phyloP scores from a whole-genome alignment of 345 rosid genomes.

The Lagerstroemia speciosa region DNA sequence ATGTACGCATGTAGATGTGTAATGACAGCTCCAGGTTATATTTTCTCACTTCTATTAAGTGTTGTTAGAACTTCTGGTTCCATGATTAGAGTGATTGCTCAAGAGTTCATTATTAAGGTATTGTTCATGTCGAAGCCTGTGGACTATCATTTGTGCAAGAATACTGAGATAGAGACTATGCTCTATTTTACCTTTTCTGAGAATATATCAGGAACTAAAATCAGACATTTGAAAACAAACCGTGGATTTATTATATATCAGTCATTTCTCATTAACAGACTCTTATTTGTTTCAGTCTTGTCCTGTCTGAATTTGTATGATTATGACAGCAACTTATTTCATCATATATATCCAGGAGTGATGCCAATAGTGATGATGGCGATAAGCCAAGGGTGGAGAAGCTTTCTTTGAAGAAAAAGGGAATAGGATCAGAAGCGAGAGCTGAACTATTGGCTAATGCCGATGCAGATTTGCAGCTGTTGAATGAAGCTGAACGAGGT shows the following conservation, averaged over 20 bases:
- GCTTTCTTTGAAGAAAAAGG: constrained; percentile 75
- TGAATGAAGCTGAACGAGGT: constrained; percentile 64
- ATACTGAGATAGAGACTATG: too few species aligned
- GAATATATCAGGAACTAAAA: too few species aligned
- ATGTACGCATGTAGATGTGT: not conserved
- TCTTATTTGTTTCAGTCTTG: not conserved
- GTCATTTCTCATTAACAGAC: not conserved
- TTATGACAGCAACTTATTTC: not conserved
- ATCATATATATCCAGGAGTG: constrained; percentile 27
- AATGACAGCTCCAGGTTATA: not conserved
- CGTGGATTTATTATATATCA: not conserved
- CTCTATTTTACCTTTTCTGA: too few species aligned
- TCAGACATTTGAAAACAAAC: too few species aligned
- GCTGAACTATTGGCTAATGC: constrained; percentile 67
- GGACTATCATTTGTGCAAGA: too few species aligned
- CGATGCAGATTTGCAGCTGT: constrained; percentile 71
- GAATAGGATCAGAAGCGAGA: constrained; percentile 88
- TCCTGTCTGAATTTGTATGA: not conserved
- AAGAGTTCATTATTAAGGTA: not conserved
- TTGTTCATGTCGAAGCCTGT: not conserved
- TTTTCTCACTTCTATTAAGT: not conserved
- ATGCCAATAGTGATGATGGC: constrained; percentile 30
- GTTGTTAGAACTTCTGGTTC: not conserved
- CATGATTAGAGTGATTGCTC: not conserved
- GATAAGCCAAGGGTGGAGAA: constrained; percentile 71